These are phyloP conservation scores for Lepidopterella palustris DNA, from an alignment of 495 filamentous ascomycete species.

Conservation along the genomic window DNA sequence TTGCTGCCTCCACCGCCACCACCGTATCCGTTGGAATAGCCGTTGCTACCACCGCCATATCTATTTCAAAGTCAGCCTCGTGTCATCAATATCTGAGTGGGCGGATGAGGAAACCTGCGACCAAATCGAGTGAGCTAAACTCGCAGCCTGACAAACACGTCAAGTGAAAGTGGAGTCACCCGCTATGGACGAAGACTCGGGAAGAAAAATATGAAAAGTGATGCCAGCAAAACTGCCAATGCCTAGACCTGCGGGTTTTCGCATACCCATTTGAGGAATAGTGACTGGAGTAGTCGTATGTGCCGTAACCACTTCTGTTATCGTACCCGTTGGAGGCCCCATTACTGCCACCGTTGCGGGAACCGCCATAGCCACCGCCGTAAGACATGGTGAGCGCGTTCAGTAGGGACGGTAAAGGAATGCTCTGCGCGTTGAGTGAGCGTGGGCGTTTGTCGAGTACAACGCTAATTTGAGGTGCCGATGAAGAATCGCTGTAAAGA, in stretches of 20 bases:
- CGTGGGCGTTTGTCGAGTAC: constrained; percentile 7
- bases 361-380: constrained; percentile 57
- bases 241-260: constrained; percentile 13
- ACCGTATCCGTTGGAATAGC: constrained; percentile 44
- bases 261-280: constrained; percentile 28
- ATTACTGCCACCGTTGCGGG: constrained; percentile 35
- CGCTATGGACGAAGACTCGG: constrained; percentile 14
- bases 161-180: constrained; percentile 9
- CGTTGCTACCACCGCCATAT: constrained; percentile 45
- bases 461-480: background rate
- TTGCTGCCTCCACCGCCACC: constrained; percentile 35
- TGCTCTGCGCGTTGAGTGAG: constrained; percentile 1
- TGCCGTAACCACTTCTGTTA: constrained; percentile 19
- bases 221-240: constrained; percentile 18
- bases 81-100: background rate
- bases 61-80: constrained; percentile 43
- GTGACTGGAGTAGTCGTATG: constrained; percentile 18
- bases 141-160: constrained; percentile 2
- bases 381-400: constrained; percentile 54
- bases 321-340: constrained; percentile 29
- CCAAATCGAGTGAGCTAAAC: constrained; percentile 8
- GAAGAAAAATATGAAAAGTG: constrained; percentile 21
- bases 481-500: background rate
- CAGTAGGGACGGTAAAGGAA: constrained; percentile 25
- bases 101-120: constrained; percentile 17